phyloP scores from a whole-genome alignment of 164 flowering plant species.

The Saururus chinensis region DNA sequence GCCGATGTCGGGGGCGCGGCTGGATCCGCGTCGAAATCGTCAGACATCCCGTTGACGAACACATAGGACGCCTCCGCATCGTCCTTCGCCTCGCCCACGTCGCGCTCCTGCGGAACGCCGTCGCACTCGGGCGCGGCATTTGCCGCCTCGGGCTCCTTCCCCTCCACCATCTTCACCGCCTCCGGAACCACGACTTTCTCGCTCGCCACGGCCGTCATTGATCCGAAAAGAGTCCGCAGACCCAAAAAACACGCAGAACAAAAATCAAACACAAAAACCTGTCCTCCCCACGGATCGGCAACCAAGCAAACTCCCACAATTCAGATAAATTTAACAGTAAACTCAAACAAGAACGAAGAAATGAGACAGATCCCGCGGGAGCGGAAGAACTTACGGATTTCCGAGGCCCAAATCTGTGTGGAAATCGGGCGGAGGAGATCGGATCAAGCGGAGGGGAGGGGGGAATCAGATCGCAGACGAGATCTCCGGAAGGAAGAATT shows the following conservation, averaged over 20 bases:
- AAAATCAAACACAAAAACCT: too few relatives aligned
- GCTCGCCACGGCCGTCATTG: conserved; percentile 18
- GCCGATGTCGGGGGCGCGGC: conserved; percentile 1
- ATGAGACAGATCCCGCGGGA: too few relatives aligned
- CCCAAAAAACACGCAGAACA: not conserved
- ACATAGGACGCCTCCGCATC: conserved; percentile 26
- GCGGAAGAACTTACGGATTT: too few relatives aligned
- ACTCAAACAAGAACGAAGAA: too few relatives aligned
- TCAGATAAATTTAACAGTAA: too few relatives aligned
- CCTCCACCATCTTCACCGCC: conserved; percentile 4
- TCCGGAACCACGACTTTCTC: conserved; percentile 4
- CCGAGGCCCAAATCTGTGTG: too few relatives aligned
- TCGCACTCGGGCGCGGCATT: conserved; percentile 7
- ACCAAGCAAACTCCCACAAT: too few relatives aligned
- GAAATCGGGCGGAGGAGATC: too few relatives aligned
- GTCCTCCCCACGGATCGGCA: too few relatives aligned
- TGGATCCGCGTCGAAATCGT: conserved; percentile 7
- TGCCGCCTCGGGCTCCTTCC: conserved; percentile 9
- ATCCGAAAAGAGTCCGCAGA: not conserved
- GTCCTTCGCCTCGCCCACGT: conserved; percentile 6
- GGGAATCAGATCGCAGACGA: too few relatives aligned
- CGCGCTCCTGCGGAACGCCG: conserved; percentile 8
- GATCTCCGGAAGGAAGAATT: too few relatives aligned
- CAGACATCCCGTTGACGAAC: conserved; percentile 13
- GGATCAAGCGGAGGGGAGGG: too few relatives aligned